These are phyloP conservation scores for Hondaea fermentalgiana DNA, from an alignment of 108 stramenopile species.

Conservation along the genomic window DNA sequence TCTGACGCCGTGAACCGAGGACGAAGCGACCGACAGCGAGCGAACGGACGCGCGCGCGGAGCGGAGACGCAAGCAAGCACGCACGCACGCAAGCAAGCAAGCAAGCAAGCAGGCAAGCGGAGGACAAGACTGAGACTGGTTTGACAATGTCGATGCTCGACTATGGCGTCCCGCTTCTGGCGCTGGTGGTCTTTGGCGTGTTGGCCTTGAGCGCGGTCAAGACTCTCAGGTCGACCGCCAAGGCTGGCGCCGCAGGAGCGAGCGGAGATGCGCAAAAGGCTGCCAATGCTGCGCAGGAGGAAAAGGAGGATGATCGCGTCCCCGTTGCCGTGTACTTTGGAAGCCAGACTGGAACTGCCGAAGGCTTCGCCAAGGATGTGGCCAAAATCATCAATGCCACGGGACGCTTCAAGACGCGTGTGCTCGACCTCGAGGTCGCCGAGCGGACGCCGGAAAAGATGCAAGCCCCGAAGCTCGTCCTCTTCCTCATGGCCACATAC, in stretches of 20 bases:
- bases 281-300: neutral
- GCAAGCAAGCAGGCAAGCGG: no score
- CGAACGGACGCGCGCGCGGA: no score
- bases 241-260: neutral
- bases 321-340: constrained; percentile 74
- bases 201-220: neutral
- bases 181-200: neutral
- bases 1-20: no score
- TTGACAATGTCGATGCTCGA: neutral
- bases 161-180: neutral
- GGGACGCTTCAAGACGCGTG: constrained; percentile 63
- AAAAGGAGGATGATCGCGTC: neutral
- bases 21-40: no score
- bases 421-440: constrained; percentile 70
- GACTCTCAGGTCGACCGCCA: neutral
- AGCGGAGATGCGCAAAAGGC: neutral
- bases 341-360: constrained; percentile 94
- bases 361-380: constrained; percentile 80
- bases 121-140: no score
- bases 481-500: constrained; percentile 89
- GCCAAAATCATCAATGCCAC: constrained; percentile 61
- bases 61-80: no score
- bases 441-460: constrained; percentile 17
- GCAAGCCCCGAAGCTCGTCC: constrained; percentile 38
- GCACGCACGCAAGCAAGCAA: no score